Conservation (phyloP, 768 basidiomycete species). For the Tremella yokohamensis region DNA sequence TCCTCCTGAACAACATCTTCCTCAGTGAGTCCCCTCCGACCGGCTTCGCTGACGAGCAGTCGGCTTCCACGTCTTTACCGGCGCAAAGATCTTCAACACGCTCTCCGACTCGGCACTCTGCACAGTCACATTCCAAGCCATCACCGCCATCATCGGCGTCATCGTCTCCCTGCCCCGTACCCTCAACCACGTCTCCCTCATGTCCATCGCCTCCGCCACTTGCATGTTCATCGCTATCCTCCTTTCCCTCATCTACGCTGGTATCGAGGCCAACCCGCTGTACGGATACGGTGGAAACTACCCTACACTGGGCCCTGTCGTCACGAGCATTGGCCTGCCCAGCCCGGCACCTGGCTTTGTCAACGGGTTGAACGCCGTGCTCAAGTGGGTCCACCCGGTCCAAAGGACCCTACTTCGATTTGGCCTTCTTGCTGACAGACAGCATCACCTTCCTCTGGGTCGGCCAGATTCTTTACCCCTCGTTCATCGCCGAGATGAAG, state of each 20-base stretch:
- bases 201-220: conserved; percentile 42
- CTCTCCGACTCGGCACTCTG: conserved; percentile 35
- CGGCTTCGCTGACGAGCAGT: not conserved
- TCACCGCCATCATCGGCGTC: conserved; percentile 43
- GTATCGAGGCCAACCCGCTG: conserved; percentile 38
- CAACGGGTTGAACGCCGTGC: conserved; percentile 37
- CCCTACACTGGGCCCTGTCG: conserved; percentile 36
- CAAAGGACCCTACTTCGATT: too few relatives aligned
- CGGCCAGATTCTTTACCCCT: conserved; percentile 44
- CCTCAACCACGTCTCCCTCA: conserved; percentile 42
- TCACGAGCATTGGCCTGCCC: conserved; percentile 36
- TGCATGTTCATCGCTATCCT: conserved; percentile 45
- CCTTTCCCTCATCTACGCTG: conserved; percentile 40
- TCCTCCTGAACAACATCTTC: conserved; percentile 60
- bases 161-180: conserved; percentile 43
- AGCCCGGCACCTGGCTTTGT: conserved; percentile 30
- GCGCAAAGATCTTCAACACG: conserved; percentile 40
- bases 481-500: conserved; percentile 52
- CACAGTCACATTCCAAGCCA: conserved; percentile 42
- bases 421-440: not conserved
- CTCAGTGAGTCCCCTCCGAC: conserved; percentile 7
- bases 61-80: conserved; percentile 6
- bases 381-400: conserved; percentile 31
- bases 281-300: conserved; percentile 46
- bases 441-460: conserved; percentile 47